Percentiles rank a stretch among this genome's conserved stretches.
Conservation (phyloP, 768 basidiomycete genomes). For the Panus rudis region DNA sequence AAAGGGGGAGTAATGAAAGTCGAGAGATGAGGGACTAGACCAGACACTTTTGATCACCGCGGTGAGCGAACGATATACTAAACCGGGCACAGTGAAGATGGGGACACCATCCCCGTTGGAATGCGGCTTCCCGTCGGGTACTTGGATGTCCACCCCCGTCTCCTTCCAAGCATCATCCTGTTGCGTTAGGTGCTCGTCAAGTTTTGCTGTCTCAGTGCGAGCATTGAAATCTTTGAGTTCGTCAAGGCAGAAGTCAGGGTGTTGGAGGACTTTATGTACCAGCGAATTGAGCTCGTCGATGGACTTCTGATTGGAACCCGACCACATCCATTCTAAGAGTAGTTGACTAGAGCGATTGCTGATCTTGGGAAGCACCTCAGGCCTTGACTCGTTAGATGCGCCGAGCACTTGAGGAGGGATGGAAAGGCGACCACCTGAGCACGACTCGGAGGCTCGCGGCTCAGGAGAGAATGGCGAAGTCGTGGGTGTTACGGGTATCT, state of each 20-base stretch:
- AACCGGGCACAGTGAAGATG: not conserved
- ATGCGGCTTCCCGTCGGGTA: constrained; percentile 5
- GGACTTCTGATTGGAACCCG: constrained; percentile 2
- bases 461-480: too few species aligned
- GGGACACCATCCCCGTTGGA: constrained; percentile 1
- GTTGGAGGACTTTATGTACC: constrained; percentile 1
- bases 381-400: too few species aligned
- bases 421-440: too few species aligned
- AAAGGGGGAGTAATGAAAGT: constrained; percentile 2
- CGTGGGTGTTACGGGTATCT: too few species aligned
- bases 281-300: not conserved
- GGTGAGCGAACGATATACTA: not conserved
- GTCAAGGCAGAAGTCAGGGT: not conserved
- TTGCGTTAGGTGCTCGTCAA: not conserved
- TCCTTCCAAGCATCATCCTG: not conserved
- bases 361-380: too few species aligned
- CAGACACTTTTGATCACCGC: constrained; percentile 3
- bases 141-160: not conserved
- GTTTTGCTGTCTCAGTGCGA: not conserved
- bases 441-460: too few species aligned
- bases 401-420: too few species aligned
- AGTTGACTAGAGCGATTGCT: not conserved
- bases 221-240: not conserved
- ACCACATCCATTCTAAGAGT: constrained; percentile 5
- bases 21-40: not conserved